Evolutionary conservation across 176 grass and related monocot genomes (phyloP).

Genomic region (Oryza meyeriana): DNA sequence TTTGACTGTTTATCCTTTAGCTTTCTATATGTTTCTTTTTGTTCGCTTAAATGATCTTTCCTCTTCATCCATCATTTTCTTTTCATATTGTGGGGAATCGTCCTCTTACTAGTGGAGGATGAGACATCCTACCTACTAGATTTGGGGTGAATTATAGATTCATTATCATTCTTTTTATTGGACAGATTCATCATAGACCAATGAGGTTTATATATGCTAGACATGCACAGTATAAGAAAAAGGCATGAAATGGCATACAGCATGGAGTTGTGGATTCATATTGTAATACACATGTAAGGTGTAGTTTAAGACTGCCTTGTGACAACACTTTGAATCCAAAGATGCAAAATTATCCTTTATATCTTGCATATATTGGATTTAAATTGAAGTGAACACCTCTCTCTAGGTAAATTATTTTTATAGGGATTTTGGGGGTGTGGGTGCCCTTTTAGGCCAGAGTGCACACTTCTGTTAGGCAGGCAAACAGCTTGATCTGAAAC

Average conservation of each 20-base stretch:
- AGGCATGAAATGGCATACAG: background rate
- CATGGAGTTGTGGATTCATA: background rate
- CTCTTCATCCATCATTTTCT: background rate
- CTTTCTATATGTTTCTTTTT: constrained; percentile 7
- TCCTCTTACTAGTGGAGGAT: background rate
- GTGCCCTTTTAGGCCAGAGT: background rate
- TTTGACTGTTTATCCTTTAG: constrained; percentile 19
- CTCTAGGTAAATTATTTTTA: constrained; percentile 10
- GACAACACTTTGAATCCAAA: constrained; percentile 12
- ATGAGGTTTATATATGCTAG: background rate
- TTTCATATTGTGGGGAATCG: background rate
- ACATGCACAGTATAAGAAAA: background rate
- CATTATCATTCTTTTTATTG: background rate
- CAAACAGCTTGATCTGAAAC: background rate
- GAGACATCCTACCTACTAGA: background rate
- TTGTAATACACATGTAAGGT: background rate
- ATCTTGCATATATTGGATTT: constrained; percentile 18
- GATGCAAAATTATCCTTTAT: background rate
- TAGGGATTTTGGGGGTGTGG: background rate
- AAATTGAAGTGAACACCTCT: constrained; percentile 2
- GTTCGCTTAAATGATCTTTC: background rate
- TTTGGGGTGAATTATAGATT: background rate
- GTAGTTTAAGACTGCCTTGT: background rate
- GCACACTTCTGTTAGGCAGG: background rate
- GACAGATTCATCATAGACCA: background rate